These are phyloP conservation scores for Neurospora intermedia DNA, from an alignment of 495 filamentous ascomycete species.

Conservation along the genomic window DNA sequence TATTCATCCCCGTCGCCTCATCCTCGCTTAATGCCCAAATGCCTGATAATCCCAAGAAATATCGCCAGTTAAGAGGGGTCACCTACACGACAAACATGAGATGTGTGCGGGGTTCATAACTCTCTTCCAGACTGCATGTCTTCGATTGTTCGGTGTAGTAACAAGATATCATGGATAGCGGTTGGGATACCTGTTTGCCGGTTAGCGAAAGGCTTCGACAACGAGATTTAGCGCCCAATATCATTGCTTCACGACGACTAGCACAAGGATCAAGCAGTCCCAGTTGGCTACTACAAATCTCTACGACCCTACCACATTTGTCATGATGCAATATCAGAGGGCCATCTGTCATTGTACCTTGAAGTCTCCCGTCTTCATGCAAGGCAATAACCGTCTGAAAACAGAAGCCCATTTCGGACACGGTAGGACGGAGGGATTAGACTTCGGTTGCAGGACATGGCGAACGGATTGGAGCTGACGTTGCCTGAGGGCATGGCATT, in stretches of 20 bases:
- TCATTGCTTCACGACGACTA: neutral
- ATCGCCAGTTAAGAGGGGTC: neutral
- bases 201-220: neutral
- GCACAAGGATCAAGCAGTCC: neutral
- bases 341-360: neutral
- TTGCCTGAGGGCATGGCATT: neutral
- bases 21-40: slow-evolving; percentile 1
- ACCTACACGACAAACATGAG: neutral
- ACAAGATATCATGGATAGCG: neutral
- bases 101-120: neutral
- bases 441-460: neutral
- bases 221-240: neutral
- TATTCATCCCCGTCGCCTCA: neutral
- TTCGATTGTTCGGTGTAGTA: neutral
- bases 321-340: neutral
- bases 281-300: neutral
- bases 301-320: neutral
- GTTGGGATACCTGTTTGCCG: neutral
- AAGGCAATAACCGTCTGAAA: neutral
- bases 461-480: neutral
- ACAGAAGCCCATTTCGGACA: neutral
- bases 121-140: neutral
- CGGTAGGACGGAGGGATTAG: neutral
- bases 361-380: neutral
- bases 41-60: neutral